Evolutionary conservation across 208 protist species (phyloP), one percentile per base, ranked within the genome.

Genomic region (Leishmania tropica): DNA sequence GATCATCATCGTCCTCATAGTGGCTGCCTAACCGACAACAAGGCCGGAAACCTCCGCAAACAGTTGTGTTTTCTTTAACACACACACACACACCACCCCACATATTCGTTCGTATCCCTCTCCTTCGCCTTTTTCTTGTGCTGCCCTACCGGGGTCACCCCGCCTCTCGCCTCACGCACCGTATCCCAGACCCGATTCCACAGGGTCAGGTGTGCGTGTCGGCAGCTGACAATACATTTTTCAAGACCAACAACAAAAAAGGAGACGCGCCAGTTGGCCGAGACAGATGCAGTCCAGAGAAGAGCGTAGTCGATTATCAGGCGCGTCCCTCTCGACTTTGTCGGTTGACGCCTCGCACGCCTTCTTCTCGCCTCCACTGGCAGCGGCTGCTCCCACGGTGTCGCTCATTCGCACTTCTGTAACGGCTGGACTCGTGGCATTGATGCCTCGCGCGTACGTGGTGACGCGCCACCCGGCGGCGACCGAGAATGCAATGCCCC

Each of bases 11-110:
- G 31, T 68, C 31, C 62, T 68, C 31, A 35, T 21, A 13, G 31
- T 40, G 31, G 15, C 1, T 35, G 62, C 28, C 31, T 31, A 42
- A 17, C 31, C 62, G 62, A 68, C 31, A 35, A 40, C 31, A 68
- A 21, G 3, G 15, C 28, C 31, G 13, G 6, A 31, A 21, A 68
- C 11, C 62, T 68, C 15, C 31, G 31, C 62, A 40, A 68, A 37
- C 28, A 68, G 62, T 24, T 31, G 56, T 62, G 56, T 62, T 68
- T 68, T 68, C 62, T 40, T 68, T 13, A 68, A 68, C 31, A 68
- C 13, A 37, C 56, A n/a, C 65, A n/a, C n/a, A 21, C 65, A 71
- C 65, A 28, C 21, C 21, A 42, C 19, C 1, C 31, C 35, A 47
- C 65, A n/a, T 48, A 28, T 42, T 45, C 40, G 35, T 42, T 24